Conservation (phyloP, 495 filamentous ascomycete genomes). For the Apiosordaria backusii region DNA sequence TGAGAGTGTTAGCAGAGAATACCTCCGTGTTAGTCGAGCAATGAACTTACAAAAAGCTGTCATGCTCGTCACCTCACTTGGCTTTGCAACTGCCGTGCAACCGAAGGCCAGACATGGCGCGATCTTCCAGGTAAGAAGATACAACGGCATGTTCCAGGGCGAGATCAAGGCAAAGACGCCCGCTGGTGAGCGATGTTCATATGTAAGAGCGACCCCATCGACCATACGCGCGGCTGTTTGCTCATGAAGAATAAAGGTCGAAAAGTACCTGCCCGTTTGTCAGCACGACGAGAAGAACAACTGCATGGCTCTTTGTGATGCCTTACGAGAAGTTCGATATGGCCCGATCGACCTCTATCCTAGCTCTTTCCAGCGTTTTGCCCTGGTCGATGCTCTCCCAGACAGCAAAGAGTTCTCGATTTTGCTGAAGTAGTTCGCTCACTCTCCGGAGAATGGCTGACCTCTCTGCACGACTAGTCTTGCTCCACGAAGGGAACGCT, state of each 20-base stretch:
- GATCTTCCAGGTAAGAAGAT: conserved; percentile 31
- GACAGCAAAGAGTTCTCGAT: conserved; percentile 29
- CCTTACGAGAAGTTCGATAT: conserved; percentile 29
- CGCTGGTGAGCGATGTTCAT: conserved; percentile 30
- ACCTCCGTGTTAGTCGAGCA: neutral
- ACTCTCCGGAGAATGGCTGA: conserved; percentile 23
- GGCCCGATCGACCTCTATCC: conserved; percentile 27
- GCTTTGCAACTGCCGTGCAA: conserved; percentile 30
- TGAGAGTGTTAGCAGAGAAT: conserved; percentile 8
- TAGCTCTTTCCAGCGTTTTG: conserved; percentile 27
- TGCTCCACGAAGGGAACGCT: conserved; percentile 28
- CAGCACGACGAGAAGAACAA: neutral
- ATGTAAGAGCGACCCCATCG: conserved; percentile 25
- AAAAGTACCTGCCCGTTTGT: conserved; percentile 21
- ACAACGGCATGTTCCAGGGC: conserved; percentile 33
- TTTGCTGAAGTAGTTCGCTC: conserved; percentile 22
- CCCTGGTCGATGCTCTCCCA: conserved; percentile 34
- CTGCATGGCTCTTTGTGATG: neutral
- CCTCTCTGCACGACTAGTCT: conserved; percentile 22
- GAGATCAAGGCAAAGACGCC: conserved; percentile 31
- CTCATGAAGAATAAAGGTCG: conserved; percentile 31
- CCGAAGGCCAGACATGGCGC: conserved; percentile 31
- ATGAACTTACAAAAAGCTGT: conserved; percentile 50
- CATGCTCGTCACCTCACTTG: conserved; percentile 37
- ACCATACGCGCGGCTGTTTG: conserved; percentile 26